Conservation (phyloP, 805 yeast species). For the Monosporozyma yasuniensis region DNA sequence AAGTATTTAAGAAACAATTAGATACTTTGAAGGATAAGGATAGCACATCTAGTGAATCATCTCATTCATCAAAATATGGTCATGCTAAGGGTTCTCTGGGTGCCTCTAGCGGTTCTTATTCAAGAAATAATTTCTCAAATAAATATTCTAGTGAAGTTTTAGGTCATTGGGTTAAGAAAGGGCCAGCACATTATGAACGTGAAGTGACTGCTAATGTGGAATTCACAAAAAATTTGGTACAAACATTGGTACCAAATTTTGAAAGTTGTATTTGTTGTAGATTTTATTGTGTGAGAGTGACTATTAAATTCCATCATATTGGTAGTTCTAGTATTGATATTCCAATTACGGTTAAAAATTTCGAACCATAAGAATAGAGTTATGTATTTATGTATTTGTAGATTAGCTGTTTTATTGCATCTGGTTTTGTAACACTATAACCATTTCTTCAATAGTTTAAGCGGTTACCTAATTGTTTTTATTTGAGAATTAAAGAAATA, state of each 20-base stretch:
- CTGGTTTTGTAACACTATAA: neutral
- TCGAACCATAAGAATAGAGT: neutral
- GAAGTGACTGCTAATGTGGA: constrained; percentile 21
- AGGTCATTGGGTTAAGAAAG: constrained; percentile 21
- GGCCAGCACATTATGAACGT: constrained; percentile 28
- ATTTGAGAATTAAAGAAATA: neutral
- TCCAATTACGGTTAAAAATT: neutral
- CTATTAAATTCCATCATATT: constrained; percentile 26
- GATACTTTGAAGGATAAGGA: constrained; percentile 16
- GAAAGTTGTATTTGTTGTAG: constrained; percentile 41
- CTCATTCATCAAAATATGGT: neutral
- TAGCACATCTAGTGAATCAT: neutral
- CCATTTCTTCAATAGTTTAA: neutral
- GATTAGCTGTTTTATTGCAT: neutral
- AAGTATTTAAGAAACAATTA: constrained; percentile 24
- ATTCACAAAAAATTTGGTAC: constrained; percentile 26
- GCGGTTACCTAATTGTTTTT: neutral
- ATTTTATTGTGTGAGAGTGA: constrained; percentile 36
- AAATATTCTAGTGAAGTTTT: constrained; percentile 15
- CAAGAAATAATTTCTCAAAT: constrained; percentile 9
- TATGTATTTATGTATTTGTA: neutral
- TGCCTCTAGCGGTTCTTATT: neutral
- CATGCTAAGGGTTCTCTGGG: neutral
- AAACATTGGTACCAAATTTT: constrained; percentile 39
- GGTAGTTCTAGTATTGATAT: constrained; percentile 4